These are phyloP conservation scores for Paecilomyces variotii DNA, from an alignment of 2,329 filamentous ascomycete species.

Conservation along the genomic window DNA sequence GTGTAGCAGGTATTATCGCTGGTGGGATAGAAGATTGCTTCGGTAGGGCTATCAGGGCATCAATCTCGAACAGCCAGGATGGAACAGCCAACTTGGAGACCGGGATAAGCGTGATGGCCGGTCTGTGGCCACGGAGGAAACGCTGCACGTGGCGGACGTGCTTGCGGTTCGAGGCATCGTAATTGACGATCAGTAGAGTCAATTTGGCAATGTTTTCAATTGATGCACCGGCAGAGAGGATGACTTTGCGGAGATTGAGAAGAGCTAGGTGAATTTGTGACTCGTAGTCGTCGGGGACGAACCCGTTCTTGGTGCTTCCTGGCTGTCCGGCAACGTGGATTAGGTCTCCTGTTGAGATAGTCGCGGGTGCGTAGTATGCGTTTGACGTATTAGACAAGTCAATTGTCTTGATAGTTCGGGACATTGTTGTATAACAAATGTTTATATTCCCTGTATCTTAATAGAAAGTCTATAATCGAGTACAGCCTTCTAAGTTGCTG, in stretches of 20 bases:
- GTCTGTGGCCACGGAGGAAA: slow-evolving; percentile 33
- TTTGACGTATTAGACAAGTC: neutral
- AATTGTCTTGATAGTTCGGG: neutral
- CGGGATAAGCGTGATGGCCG: slow-evolving; percentile 34
- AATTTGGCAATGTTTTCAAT: slow-evolving; percentile 35
- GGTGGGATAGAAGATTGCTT: neutral
- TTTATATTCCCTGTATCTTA: too few relatives aligned
- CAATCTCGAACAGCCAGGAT: slow-evolving; percentile 35
- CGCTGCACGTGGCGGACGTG: slow-evolving; percentile 31
- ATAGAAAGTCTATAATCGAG: too few relatives aligned
- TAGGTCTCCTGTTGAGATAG: neutral
- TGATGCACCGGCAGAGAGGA: slow-evolving; percentile 28
- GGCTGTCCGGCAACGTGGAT: slow-evolving; percentile 22
- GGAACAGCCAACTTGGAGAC: slow-evolving; percentile 31
- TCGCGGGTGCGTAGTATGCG: neutral
- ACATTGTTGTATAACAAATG: neutral
- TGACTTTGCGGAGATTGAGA: slow-evolving; percentile 29
- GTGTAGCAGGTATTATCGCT: neutral
- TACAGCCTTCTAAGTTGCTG: too few relatives aligned
- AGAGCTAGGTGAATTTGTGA: slow-evolving; percentile 36
- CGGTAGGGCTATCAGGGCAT: slow-evolving; percentile 17
- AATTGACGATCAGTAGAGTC: slow-evolving; percentile 38
- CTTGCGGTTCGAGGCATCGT: slow-evolving; percentile 27
- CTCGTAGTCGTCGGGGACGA: slow-evolving; percentile 30
- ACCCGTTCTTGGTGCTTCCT: slow-evolving; percentile 23